Evolutionary conservation across 768 basidiomycete species (phyloP).

Genomic region (Phylloporus arenicola): DNA sequence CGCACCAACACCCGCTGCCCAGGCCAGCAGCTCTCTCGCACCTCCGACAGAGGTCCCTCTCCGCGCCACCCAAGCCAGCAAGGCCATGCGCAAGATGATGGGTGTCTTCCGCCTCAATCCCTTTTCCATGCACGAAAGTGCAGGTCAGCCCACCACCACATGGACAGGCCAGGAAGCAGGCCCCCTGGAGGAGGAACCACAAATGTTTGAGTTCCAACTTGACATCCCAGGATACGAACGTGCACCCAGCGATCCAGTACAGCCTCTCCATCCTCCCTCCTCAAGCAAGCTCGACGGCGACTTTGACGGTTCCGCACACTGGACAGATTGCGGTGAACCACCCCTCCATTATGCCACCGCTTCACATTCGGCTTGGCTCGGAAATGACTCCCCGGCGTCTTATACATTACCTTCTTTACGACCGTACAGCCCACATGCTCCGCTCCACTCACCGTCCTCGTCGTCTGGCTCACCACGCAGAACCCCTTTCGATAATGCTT

Average conservation of each 20-base stretch:
- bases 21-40: constrained; percentile 38
- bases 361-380: constrained; percentile 26
- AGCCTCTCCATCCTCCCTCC: constrained; percentile 8
- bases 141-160: constrained; percentile 36
- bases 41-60: constrained; percentile 66
- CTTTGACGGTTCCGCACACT: constrained; percentile 16
- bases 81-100: constrained; percentile 73
- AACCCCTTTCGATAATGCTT: constrained; percentile 18
- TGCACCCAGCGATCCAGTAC: constrained; percentile 14
- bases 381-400: constrained; percentile 24
- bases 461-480: constrained; percentile 24
- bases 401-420: constrained; percentile 28
- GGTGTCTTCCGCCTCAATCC: constrained; percentile 72
- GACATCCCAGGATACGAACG: constrained; percentile 29
- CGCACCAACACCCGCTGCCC: constrained; percentile 22
- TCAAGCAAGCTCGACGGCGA: constrained; percentile 10
- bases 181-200: constrained; percentile 55
- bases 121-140: constrained; percentile 59
- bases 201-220: constrained; percentile 64
- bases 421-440: constrained; percentile 24
- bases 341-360: constrained; percentile 15
- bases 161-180: constrained; percentile 50
- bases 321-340: constrained; percentile 22
- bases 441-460: constrained; percentile 25
- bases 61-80: constrained; percentile 67